These are phyloP conservation scores for Candida khao-thaluensis DNA, from an alignment of 805 yeast genomes.

Conservation along the genomic window DNA sequence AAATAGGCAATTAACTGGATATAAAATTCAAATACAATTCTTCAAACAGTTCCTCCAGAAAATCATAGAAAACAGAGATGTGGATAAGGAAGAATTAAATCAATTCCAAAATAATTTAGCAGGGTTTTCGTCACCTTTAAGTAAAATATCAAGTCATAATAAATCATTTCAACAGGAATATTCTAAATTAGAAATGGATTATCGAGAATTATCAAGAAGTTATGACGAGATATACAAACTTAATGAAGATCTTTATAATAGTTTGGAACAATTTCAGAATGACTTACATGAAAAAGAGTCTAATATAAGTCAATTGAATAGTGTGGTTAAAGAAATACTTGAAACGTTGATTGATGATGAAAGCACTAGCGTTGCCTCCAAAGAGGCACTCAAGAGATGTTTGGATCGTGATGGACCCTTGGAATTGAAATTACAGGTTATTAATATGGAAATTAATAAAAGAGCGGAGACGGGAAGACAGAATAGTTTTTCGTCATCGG, in stretches of 20 bases:
- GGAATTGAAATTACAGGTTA: conserved; percentile 25
- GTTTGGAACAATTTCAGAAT: conserved; percentile 33
- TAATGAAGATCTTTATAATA: conserved; percentile 38
- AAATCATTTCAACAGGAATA: conserved; percentile 7
- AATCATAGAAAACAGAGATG: conserved; percentile 24
- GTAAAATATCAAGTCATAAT: conserved; percentile 3
- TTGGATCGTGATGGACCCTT: conserved; percentile 17
- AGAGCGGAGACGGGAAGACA: conserved; percentile 12
- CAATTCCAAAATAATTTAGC: conserved; percentile 8
- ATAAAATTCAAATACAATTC: conserved; percentile 37
- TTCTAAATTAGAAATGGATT: conserved; percentile 20
- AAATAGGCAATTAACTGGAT: conserved; percentile 36
- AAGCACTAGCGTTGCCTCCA: conserved; percentile 18
- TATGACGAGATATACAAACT: conserved; percentile 35
- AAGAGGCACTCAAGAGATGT: conserved; percentile 18
- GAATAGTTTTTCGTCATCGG: conserved; percentile 6
- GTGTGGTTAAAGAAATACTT: conserved; percentile 22
- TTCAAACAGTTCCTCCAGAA: conserved; percentile 41
- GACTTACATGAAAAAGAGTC: conserved; percentile 30
- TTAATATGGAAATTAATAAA: conserved; percentile 21
- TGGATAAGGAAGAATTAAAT: conserved; percentile 11
- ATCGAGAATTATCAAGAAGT: conserved; percentile 22
- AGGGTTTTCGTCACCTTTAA: conserved; percentile 4
- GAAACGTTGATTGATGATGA: conserved; percentile 19
- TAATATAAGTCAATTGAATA: conserved; percentile 15